Evolutionary conservation across 768 basidiomycete species (phyloP), one percentile per base, ranked within the genome.

Genomic region (Scleroderma citrinum): DNA sequence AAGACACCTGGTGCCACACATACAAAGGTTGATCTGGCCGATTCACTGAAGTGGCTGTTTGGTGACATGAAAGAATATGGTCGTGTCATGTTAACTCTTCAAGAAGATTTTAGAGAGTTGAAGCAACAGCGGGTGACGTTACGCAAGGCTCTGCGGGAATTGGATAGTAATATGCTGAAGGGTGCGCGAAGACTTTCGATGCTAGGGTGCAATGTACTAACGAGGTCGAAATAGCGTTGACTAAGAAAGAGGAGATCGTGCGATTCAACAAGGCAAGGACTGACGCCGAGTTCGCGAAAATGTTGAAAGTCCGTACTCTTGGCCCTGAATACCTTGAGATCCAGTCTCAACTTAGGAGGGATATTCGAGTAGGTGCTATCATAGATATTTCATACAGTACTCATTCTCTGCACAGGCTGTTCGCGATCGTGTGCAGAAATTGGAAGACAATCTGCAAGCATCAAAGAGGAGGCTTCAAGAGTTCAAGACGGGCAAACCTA

Each of bases 281-380:
- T 26, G 92, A 97, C 60, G 76, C 81, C 3, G 85, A 86, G 47
- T 90, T 94, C 63, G 78, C 82, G 10, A 85, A 81, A 58, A 79
- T 86, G 73, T 68, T 90, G 46, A 82, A 80, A 59, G 71, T 80
- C 3, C 76, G 87, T 41, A 82, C 85, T n/a, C 68, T 93, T n/a
- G 86, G 86, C 12, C 92, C 95, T 0, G 92, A 97, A 59, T 85
- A 92, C 59, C 73, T 83, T 13, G 92, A 94, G 61, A 85, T 81
- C 1, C 93, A 94, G 61, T 78, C 74, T 2, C 81, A 83, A 47
- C 69, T 97, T 23, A 76, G 92, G 29, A 79, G 83, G 55, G 73
- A 76, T 53, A 81, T 89, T 32, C 72, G 85, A 61, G 92, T 91
- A 56, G 37, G 80, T 67, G 17, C 24, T 13, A 46, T 14, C 16